A percentile compares a stretch with the other conserved stretches of the same genome.
phyloP scores from a whole-genome alignment of 2,329 filamentous ascomycete species.

The Colletotrichum liriopes region DNA sequence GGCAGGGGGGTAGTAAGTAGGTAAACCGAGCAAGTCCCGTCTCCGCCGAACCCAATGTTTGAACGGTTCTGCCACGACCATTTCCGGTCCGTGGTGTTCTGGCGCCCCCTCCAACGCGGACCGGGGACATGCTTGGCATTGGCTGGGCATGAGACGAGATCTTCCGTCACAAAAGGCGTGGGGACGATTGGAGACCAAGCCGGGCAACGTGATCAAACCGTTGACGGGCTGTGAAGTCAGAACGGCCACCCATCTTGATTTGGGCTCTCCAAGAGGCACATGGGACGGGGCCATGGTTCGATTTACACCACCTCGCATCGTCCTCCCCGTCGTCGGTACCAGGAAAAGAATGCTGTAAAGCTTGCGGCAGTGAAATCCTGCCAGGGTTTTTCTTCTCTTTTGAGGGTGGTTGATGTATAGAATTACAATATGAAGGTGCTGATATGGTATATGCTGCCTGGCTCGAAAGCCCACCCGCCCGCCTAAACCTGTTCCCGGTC shows the following conservation, averaged over 20 bases:
- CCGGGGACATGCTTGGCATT: slow-evolving; percentile 10
- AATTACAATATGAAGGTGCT: slow-evolving; percentile 40
- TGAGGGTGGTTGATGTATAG: slow-evolving; percentile 3
- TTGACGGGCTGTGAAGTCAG: not conserved
- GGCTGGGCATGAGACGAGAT: slow-evolving; percentile 15
- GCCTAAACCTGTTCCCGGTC: slow-evolving; percentile 7
- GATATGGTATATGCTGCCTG: slow-evolving; percentile 12
- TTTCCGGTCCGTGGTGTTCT: not conserved
- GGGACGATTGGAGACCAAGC: too few species aligned
- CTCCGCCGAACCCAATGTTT: not conserved
- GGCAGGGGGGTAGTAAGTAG: too few species aligned
- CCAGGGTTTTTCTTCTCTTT: not conserved
- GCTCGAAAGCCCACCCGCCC: not conserved
- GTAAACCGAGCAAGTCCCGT: not conserved
- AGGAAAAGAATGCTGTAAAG: not conserved
- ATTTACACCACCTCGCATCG: not conserved
- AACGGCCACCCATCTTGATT: not conserved
- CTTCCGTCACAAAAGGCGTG: not conserved
- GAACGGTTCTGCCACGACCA: not conserved
- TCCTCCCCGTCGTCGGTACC: not conserved
- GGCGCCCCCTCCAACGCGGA: not conserved
- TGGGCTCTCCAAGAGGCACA: not conserved
- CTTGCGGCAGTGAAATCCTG: slow-evolving; percentile 5
- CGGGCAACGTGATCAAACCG: not conserved
- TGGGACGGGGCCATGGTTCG: too few species aligned